Evolutionary conservation across 2,329 filamentous ascomycete genomes (phyloP).

Genomic region (Arthrinium phaeospermum): DNA sequence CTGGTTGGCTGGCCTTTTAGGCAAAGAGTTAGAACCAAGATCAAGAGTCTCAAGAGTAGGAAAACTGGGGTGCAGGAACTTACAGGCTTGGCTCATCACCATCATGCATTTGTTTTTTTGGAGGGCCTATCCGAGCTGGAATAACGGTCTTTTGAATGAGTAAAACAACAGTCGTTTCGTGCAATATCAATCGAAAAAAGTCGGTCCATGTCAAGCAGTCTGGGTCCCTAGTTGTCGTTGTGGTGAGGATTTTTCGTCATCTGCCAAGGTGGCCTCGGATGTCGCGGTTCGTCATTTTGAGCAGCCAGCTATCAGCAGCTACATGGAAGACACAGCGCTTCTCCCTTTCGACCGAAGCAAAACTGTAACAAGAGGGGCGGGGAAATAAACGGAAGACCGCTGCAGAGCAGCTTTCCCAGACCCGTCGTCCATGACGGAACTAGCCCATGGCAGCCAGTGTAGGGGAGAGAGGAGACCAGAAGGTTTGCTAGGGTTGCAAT

Average conservation of each 20-base stretch:
- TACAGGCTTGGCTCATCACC: neutral
- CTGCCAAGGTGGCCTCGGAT: neutral
- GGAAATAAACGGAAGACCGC: neutral
- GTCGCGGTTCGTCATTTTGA: neutral
- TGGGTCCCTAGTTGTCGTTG: neutral
- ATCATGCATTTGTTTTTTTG: neutral
- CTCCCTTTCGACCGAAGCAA: neutral
- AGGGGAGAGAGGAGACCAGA: neutral
- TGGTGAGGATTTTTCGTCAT: neutral
- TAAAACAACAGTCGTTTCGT: neutral
- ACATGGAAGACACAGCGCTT: neutral
- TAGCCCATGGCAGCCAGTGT: neutral
- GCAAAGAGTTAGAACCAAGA: neutral
- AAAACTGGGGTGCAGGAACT: neutral
- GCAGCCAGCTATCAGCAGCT: neutral
- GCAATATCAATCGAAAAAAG: neutral
- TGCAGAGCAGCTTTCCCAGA: neutral
- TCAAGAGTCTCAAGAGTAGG: neutral
- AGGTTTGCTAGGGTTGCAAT: conserved; percentile 2
- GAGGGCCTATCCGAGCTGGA: neutral
- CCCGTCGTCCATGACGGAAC: neutral
- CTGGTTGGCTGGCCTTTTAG: neutral
- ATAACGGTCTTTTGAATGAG: neutral
- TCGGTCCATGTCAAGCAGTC: neutral
- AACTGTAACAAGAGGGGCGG: neutral